Evolutionary conservation across 805 yeast genomes (phyloP), one percentile per base, ranked within the genome.

Genomic region (Candida qinlingensis): DNA sequence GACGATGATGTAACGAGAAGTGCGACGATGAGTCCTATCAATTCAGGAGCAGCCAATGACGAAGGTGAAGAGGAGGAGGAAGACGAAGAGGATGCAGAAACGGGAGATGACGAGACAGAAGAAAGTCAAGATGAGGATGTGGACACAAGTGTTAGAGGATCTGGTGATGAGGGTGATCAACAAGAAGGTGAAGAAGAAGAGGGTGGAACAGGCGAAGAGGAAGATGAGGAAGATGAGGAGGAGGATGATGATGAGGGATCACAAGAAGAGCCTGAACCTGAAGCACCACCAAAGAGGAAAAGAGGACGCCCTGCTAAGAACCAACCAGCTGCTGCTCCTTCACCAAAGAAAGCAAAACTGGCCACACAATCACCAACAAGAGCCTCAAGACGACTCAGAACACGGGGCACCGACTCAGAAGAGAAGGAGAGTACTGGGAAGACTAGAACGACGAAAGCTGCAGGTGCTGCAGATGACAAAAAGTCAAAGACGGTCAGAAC

Each of bases 161-260:
- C 41, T 6, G 43, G 19, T 7, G 52, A 47, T 7, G 50, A 47
- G 8, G 47, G 41, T 9, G 45, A 41, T 12, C 47, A 42, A 11
- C 53, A 44, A 13, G 46, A 44, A 3, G 49, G 39, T 7, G 56
- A 46, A n/a, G 56, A 49, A 13, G 53, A 53, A 25, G 50, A 49
- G 25, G 58, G 37, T 8, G 47, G 42, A 35, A 49, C 54, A 8
- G 51, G 46, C 28, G 54, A 52, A 10, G 51, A 48, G 33, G 47
- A 45, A 6, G 51, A 47, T 34, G 53, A 44, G 5, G 51, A 48
- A 33, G 49, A 47, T 39, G 42, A 37, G 7, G 42, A 38, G 25
- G 51, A 37, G 35, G 42, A 43, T 13, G 48, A 43, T 36, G 51
- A 42, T 34, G 47, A 42, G 28, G 37, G 50, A 19, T 47, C 44